Base-by-base conservation (phyloP, 352 stramenopile species). In the Pythium aquatile region DNA sequence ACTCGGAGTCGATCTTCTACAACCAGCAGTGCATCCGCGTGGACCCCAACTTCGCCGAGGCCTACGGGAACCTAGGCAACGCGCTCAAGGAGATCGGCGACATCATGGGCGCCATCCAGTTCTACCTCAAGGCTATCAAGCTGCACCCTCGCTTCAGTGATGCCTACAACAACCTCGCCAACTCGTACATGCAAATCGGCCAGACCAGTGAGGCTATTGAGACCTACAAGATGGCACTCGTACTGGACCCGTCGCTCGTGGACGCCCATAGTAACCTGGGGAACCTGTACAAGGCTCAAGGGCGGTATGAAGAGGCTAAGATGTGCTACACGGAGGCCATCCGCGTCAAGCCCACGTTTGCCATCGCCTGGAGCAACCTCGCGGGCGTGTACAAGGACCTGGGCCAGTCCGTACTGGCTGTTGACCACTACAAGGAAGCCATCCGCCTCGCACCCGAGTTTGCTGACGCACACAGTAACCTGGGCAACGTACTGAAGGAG, bases 241-340 rank as follows among this genome's bases (percentile, higher is more conserved):
- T 97, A 54, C 70, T 96, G 4, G 78, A 97, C 49, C 93, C 91
- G 40, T 78, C 79, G 37, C 77, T 98, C 14, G 90, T 97, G 17
- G 93, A 98, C 61, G 94, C 94, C n/a, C 90, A 98, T 66, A 93
- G 79, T 51, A 98, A 98, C 63, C 64, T 98, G n/a, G 95, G 91
- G 26, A 98, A 98, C 62, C 70, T 98, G 28, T 94, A 97, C 72
- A 98, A 97, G 67, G 82, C 89, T 14, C 83, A 96, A 72, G 87
- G 87, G 3, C 74, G 79, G 0, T 71, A 91, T 26, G 85, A 94
- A 26, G 87, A 96, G n/a, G 91, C 93, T 37, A 96, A 96, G 69
- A 58, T 55, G 35, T 98, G 91, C 73, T 98, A 98, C 70, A 77
- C 88, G 0, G 84, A 97, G 66, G 93, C 93, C 3, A 96, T 98